phyloP scores from a whole-genome alignment of 1,139 yeast species.

The Pneumocystis wakefieldiae region DNA sequence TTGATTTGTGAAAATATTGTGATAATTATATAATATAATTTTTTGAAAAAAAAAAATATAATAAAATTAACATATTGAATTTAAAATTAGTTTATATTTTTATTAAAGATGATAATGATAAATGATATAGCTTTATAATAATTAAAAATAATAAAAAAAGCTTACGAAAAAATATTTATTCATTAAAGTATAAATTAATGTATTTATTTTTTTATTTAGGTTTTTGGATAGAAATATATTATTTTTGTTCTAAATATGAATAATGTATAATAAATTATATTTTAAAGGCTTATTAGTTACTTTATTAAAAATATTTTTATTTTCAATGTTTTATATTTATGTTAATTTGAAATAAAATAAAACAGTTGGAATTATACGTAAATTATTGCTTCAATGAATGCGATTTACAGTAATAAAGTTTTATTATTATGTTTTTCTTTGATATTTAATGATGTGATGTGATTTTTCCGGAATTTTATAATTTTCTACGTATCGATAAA shows the following conservation, averaged over 20 bases:
- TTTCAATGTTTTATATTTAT: not conserved
- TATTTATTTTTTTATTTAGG: not conserved
- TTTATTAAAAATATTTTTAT: not conserved
- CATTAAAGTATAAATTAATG: not conserved
- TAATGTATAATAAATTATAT: not conserved
- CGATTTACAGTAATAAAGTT: not conserved
- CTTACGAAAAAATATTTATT: not conserved
- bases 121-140: too few species aligned
- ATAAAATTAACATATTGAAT: too few species aligned
- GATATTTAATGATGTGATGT: not conserved
- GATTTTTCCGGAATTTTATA: not conserved
- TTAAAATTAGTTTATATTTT: too few species aligned
- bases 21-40: not conserved
- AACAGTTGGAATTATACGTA: not conserved
- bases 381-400: not conserved
- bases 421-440: too few species aligned
- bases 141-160: not conserved
- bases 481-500: not conserved
- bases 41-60: not conserved
- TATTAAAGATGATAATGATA: too few species aligned
- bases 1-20: too few species aligned
- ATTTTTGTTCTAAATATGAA: not conserved
- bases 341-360: not conserved
- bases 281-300: too few species aligned
- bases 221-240: not conserved